phyloP scores from a whole-genome alignment of 1,139 yeast species.

The Pichia cactophila region DNA sequence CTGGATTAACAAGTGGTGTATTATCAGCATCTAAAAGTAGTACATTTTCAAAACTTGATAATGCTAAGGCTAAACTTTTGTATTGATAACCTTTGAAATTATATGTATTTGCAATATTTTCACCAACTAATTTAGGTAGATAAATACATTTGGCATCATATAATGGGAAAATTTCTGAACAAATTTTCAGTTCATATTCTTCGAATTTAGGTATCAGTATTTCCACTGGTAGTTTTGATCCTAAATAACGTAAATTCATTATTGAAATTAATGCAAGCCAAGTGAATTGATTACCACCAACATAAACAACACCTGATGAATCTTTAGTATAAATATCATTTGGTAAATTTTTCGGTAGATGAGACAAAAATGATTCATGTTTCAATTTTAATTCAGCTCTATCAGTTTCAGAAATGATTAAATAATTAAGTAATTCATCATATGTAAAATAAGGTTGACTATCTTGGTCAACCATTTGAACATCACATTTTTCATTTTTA shows the following conservation, averaged over 20 bases:
- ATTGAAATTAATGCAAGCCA: constrained; percentile 65
- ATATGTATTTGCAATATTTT: constrained; percentile 35
- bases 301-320: constrained; percentile 74
- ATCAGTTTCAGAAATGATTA: constrained; percentile 22
- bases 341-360: constrained; percentile 16
- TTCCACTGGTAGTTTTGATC: constrained; percentile 67
- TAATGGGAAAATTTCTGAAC: constrained; percentile 57
- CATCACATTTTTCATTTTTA: constrained; percentile 17
- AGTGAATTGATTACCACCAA: constrained; percentile 75
- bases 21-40: constrained; percentile 71
- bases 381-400: constrained; percentile 23
- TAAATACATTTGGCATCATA: constrained; percentile 64
- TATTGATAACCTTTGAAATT: constrained; percentile 69
- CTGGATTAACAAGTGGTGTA: constrained; percentile 51
- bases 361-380: constrained; percentile 22
- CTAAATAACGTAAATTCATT: constrained; percentile 53
- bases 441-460: constrained; percentile 21
- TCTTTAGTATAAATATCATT: constrained; percentile 25
- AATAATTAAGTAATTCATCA: constrained; percentile 25
- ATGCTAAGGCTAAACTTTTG: constrained; percentile 66
- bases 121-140: constrained; percentile 51
- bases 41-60: constrained; percentile 73
- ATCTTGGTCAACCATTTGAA: constrained; percentile 22
- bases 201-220: constrained; percentile 62
- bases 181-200: constrained; percentile 64